Base-by-base conservation (phyloP, 257 asterid species). In the Thymus quinquecostatus region DNA sequence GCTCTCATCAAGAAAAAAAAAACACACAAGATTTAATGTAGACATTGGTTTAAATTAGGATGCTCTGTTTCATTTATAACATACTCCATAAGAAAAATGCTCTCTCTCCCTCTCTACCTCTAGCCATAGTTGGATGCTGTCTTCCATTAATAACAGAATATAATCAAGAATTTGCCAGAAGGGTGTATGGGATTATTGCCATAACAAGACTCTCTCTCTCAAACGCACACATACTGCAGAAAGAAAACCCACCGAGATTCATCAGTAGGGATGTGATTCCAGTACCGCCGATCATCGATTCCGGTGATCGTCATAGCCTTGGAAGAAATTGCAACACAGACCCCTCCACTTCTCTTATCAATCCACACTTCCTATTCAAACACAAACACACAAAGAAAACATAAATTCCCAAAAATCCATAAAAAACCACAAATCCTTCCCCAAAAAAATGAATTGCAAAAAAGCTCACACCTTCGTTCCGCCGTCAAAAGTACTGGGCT, bases 211-310 rank as follows among this genome's bases (percentile, higher is more conserved):
- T 58, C 53, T n/a, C 55, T 57, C 60, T 27, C 48, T 3, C 60
- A 14, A 11, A 29, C 68, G 47, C 59, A 59, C 60, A 58, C 61
- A 57, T 43, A 50, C 21, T 4, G 40, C 40, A 38, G 41, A 38
- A 0, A 7, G 41, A 77, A 74, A 62, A n/a, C 82, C 21, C 66
- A 92, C 96, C 98, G 88, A n/a, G 98, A 92, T 76, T 92, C 95
- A 32, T 83, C 84, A 4, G 86, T 85, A 1, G 81, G 74, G 74
- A 87, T 86, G 75, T 85, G 84, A 83, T 82, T 92, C 98, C 98
- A 92, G 71, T 92, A 92, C 58, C 98, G 79, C 70, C 98, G 86
- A 82, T 92, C 98, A 78, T 88, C 95, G 2, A 92, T 92, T 44
- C 97, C 97, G 1, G 96, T 92, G 2, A 92, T 92, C 67, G 85